Base-by-base conservation (phyloP, 768 basidiomycete species). In the Mycena kentingensis region DNA sequence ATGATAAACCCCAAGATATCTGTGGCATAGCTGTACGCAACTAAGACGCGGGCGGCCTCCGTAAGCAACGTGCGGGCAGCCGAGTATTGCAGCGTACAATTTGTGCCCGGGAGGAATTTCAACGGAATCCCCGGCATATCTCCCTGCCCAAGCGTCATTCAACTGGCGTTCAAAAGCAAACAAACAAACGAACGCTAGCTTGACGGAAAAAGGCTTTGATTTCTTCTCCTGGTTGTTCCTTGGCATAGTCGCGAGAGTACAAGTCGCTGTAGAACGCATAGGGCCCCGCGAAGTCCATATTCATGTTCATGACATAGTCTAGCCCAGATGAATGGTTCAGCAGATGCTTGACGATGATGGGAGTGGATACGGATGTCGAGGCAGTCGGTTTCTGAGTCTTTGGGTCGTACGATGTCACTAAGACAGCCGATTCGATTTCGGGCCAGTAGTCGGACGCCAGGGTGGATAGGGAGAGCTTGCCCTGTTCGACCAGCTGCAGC, bases 401-500 rank as follows among this genome's bases (percentile, higher is more conserved):
- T 19, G 34, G 46, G 27, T 49, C 25, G 19, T 35, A 38, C 34
- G 10, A 29, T 27, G 29, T 52, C 26, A 58, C 12, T 5, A 64
- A 35, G 8, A 64, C 53, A 2, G 67, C 62, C 35, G 70, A 58
- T 2, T 63, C 61, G 8, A 75, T 57, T 47, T 73, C 66, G 1
- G 67, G 66, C 13, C 73, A 53, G 27, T 66, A 62, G 4, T 63
- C 51, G 4, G 58, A 56, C 5, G 62, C 69, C 0, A 62, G 65
- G 1, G 68, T 67, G 31, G 72, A 67, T 29, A 67, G 60, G 5
- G 49, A 37, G n/a, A 75, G 29, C 41, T 63, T 65, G 2, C 67
- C 68, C 10, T 60, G 60, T 49, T 73, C 72, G 19, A 73, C 62
- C 8, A 75, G 67, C 34, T 73, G 70, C 24, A 73, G 51, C 7